Conservation (phyloP, 371 early-diverging fungal genomes). For the Mucor saturninus region DNA sequence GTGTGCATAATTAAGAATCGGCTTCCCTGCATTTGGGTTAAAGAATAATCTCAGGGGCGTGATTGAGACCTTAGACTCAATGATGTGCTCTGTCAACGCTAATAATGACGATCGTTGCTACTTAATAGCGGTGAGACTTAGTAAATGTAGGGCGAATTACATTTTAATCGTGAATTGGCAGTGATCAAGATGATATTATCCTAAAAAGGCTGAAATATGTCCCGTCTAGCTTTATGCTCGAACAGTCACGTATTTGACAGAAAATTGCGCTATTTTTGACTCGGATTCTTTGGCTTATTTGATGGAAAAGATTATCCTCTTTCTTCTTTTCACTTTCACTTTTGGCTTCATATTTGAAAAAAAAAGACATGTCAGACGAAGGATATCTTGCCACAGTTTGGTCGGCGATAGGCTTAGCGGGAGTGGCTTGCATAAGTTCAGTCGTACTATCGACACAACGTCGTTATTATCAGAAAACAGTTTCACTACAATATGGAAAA, state of each 20-base stretch:
- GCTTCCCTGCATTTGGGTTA: too few species aligned
- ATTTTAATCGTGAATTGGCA: too few species aligned
- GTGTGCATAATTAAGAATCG: too few species aligned
- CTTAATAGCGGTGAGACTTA: too few species aligned
- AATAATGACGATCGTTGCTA: too few species aligned
- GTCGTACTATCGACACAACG: conserved; percentile 8
- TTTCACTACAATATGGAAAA: conserved; percentile 6
- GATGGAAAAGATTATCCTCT: background rate
- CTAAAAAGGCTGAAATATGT: too few species aligned
- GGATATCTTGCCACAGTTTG: conserved; percentile 10
- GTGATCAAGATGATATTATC: too few species aligned
- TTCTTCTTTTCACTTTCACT: background rate
- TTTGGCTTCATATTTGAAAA: background rate
- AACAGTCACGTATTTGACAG: background rate
- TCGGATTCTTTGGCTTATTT: background rate
- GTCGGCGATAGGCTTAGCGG: conserved; percentile 10
- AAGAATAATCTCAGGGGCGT: too few species aligned
- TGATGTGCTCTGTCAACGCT: too few species aligned
- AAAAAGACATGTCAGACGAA: background rate
- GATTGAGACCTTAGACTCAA: too few species aligned
- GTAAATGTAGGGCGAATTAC: too few species aligned
- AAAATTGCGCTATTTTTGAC: background rate
- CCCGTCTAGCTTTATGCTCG: background rate
- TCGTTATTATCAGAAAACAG: conserved; percentile 8
- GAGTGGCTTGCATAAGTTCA: conserved; percentile 18